phyloP scores from a whole-genome alignment of 352 stramenopile genomes.

The Pythium biforme region DNA sequence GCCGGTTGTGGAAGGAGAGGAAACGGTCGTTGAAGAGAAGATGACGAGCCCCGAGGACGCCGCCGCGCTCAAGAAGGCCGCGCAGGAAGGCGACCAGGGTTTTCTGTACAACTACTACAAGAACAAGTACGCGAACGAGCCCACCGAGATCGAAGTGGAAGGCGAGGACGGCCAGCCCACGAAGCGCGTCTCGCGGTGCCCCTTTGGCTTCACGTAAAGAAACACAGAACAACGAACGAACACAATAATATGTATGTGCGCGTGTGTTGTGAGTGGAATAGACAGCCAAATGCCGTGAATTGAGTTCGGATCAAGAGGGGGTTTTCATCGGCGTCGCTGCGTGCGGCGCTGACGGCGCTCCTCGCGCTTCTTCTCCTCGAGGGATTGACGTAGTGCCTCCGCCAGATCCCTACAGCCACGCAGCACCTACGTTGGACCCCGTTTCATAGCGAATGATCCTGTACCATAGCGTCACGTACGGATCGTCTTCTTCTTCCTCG shows the following conservation, averaged over 20 bases:
- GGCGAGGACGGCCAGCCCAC: constrained; percentile 35
- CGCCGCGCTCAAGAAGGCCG: constrained; percentile 15
- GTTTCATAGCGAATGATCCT: no score
- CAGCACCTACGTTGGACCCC: no score
- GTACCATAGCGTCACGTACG: constrained; percentile 31
- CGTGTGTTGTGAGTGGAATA: not conserved
- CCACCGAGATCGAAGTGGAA: constrained; percentile 6
- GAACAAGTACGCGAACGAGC: constrained; percentile 24
- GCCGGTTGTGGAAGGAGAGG: not conserved
- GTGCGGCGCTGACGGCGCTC: constrained; percentile 41
- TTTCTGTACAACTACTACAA: constrained; percentile 29
- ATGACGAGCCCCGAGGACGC: constrained; percentile 4
- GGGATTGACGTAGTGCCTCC: constrained; percentile 48
- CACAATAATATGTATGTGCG: not conserved
- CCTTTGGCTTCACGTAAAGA: constrained; percentile 48
- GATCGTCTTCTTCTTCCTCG: constrained; percentile 43
- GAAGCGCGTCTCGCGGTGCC: constrained; percentile 59
- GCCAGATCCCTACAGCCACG: constrained; percentile 43
- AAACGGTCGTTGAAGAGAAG: constrained; percentile 7
- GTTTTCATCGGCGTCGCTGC: constrained; percentile 35
- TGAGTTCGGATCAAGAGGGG: no score
- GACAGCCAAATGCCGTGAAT: not conserved
- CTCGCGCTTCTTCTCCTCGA: constrained; percentile 71
- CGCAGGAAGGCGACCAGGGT: constrained; percentile 14
- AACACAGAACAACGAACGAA: not conserved